Percentiles rank a stretch among this genome's conserved stretches.
Conservation (phyloP, 441 rosid genomes). For the Populus trichocarpa region DNA sequence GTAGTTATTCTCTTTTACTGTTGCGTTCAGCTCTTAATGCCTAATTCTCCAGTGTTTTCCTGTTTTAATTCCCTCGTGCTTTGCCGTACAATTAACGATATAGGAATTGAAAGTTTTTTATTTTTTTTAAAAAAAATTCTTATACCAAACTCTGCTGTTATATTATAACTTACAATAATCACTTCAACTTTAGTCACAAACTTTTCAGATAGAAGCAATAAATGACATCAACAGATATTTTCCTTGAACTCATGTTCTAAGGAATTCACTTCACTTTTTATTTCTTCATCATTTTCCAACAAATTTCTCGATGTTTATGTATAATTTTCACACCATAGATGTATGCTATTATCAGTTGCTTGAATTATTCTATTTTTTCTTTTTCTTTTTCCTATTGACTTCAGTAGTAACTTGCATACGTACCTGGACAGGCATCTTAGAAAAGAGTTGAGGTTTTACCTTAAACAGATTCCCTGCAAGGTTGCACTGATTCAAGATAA, state of each 20-base stretch:
- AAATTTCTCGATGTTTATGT: neutral
- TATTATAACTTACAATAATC: too few relatives aligned
- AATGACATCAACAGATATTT: too few relatives aligned
- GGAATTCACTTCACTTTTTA: neutral
- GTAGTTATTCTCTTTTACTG: slow-evolving; percentile 21
- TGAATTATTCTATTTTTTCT: neutral
- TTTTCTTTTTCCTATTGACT: neutral
- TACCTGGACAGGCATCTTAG: slow-evolving; percentile 46
- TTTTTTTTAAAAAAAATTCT: too few relatives aligned
- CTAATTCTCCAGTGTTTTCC: too few relatives aligned
- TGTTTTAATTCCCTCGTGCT: neutral
- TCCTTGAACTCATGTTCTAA: neutral
- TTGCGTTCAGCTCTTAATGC: too few relatives aligned
- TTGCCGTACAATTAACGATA: neutral
- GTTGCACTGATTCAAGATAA: slow-evolving; percentile 49
- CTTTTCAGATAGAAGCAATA: too few relatives aligned
- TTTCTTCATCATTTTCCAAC: too few relatives aligned
- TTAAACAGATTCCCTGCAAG: slow-evolving; percentile 49
- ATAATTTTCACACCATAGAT: neutral
- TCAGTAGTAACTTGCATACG: neutral
- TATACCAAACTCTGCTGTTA: too few relatives aligned
- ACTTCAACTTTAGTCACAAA: too few relatives aligned
- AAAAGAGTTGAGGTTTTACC: slow-evolving; percentile 42
- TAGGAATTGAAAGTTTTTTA: neutral
- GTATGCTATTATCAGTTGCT: neutral